phyloP scores from a whole-genome alignment of 2,329 filamentous ascomycete genomes.

The Fusarium sp. region DNA sequence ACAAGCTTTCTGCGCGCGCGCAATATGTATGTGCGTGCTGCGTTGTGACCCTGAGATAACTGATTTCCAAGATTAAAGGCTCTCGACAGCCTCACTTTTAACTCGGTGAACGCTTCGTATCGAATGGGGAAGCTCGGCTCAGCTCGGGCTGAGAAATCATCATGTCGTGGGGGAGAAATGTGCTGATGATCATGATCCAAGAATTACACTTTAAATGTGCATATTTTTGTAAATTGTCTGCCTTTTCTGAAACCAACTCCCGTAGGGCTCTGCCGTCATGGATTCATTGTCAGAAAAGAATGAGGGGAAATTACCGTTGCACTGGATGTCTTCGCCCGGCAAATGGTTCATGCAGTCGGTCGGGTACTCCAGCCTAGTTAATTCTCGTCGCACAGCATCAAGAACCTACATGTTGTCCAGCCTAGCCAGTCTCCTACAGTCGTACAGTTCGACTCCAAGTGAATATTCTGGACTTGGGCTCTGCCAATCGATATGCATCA shows the following conservation, averaged over 20 bases:
- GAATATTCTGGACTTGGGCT: neutral
- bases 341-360: neutral
- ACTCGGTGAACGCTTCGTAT: neutral
- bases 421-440: neutral
- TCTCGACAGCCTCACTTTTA: neutral
- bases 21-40: too few relatives aligned
- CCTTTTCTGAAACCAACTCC: neutral
- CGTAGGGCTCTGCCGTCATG: neutral
- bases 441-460: neutral
- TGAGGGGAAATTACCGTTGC: neutral
- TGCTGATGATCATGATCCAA: neutral
- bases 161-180: constrained; percentile 1
- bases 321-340: neutral
- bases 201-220: neutral
- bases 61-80: too few relatives aligned
- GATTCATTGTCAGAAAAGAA: neutral
- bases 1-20: too few relatives aligned
- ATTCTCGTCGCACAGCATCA: neutral
- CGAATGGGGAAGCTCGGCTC: neutral
- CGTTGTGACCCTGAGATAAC: too few relatives aligned
- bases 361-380: neutral
- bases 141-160: neutral
- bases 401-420: too few relatives aligned
- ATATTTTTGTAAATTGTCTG: neutral
- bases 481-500: neutral